Base-by-base conservation (phyloP, 805 yeast genomes). In the Starmerella cellae region DNA sequence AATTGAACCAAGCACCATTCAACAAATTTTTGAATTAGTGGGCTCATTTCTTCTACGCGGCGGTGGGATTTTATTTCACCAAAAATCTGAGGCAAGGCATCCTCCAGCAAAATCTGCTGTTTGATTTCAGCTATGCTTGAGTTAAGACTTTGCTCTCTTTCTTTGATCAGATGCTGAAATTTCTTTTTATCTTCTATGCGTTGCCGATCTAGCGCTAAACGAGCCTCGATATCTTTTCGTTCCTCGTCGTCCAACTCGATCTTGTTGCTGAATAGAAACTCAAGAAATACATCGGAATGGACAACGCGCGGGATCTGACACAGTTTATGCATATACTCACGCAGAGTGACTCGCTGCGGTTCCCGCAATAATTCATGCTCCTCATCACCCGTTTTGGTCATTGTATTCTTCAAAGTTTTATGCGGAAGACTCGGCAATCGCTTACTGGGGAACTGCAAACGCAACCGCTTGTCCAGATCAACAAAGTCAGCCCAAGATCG, bases 1-100 rank as follows among this genome's bases (percentile, higher is more conserved):
- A 83, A 60, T 57, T 85, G 88, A 10, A 88, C 72, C 47, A 84
- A 75, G 46, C 79, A 73, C 83, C 95, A 79, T 51, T 82, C 84
- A 33, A 83, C 67, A 49, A 87, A 77, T 37, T 82, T 71, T 48
- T 69, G 67, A 35, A 85, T 65, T 30, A 81, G 67, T 2, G 81
- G 79, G 5, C 88, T 73, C 38, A 84, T 64, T 8, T 80, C 74
- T 11, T 61, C 61, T 5, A 82, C 69, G 13, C 62, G 64, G 0
- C 63, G 58, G 31, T 76, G 70, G 3, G 59, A 56, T 41, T 79
- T 79, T 21, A 91, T 65, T 52, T 84, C 94, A 23, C 66, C 55
- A 50, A 88, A 77, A 10, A 88, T 58, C 17, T 68, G 63, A 2
- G 72, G 61, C 19, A 87, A 60, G 3, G 87, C 85, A 29, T 69